Percentiles rank a stretch among this genome's conserved stretches.
Conservation (phyloP, 75 land plant species). For the Cunninghamia lanceolata region DNA sequence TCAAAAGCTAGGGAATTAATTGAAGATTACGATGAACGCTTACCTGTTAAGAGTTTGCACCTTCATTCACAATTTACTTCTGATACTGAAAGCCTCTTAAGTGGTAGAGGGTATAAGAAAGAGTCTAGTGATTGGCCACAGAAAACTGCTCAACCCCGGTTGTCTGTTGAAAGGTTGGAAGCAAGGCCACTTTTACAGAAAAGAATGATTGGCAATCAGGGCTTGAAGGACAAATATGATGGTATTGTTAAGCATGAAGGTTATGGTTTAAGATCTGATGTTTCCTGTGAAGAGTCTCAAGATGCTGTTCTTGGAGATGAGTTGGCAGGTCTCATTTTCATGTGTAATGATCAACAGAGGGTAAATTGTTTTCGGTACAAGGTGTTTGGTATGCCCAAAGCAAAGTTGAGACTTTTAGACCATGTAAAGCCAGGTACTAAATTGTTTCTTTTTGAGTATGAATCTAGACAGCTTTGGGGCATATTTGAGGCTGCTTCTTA, state of each 20-base stretch:
- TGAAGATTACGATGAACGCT: neutral
- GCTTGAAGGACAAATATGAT: conserved; percentile 1
- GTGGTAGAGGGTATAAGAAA: neutral
- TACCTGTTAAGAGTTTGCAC: neutral
- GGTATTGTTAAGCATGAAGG: neutral
- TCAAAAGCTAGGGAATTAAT: neutral
- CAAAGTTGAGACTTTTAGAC: conserved; percentile 11
- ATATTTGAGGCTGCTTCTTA: conserved; percentile 11
- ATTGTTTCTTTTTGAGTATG: conserved; percentile 19
- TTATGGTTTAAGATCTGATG: neutral
- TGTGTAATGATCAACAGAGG: conserved; percentile 11
- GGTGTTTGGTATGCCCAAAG: conserved; percentile 14
- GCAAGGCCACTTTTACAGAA: neutral
- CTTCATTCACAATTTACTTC: neutral
- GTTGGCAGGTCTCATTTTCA: conserved; percentile 15
- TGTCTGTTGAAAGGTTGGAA: conserved; percentile 1
- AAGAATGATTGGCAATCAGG: conserved; percentile 2
- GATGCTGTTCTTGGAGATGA: neutral
- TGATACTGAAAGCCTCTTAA: neutral
- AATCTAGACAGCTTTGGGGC: conserved; percentile 14
- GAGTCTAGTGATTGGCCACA: neutral
- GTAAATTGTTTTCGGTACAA: conserved; percentile 8
- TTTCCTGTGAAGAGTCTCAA: neutral
- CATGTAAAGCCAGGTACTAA: conserved; percentile 15
- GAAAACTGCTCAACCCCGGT: neutral